Evolutionary conservation across 139 green algal genomes (phyloP), one percentile per base, ranked within the genome.

Genomic region (Chlorella sp.): DNA sequence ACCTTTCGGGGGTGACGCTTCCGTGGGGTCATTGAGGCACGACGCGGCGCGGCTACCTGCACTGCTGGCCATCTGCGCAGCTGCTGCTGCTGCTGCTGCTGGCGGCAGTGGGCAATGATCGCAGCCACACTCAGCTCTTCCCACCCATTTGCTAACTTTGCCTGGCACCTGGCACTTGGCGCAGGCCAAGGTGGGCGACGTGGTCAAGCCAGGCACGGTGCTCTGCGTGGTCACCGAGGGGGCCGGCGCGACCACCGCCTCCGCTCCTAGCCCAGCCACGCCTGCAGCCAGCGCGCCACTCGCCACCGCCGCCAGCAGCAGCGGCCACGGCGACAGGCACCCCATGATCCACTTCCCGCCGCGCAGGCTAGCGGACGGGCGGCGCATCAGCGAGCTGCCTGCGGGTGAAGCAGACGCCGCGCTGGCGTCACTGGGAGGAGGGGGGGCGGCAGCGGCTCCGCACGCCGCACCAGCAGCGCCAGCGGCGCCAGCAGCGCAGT

Each of bases 361-460:
- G 0, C 69, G 81, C 1, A 10, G 71, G 2, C 70, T 77, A 23
- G 24, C 72, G 6, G 69, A 74, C 10, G 81, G 81, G 2, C 33
- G n/a, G 0, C 81, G 78, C 26, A 78, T 87, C 69, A 84, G 77
- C 32, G 30, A 31, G 5, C 71, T 87, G 14, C 69, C 77, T n/a
- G 77, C 49, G 20, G 64, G 36, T 1, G 71, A 86, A 32, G 77
- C 80, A 20, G 49, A 63, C 2, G 68, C 68, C 2, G 68, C 68
- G 0, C 6, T 75, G 0, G 61, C 61, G n/a, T 5, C 26, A 5
- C 23, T 35, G 24, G 3, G 2, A 30, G 63, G 32, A 29, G 63
- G 23, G 35, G 27, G 35, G 35, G 3, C 3, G 3, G 23, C 26
- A 17, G 24, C 5, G 2, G 5, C 63, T 51, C 17, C 63, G 2